A percentile compares a stretch with the other conserved stretches of the same genome.
phyloP scores from a whole-genome alignment of 179 eudicot species.

The Silene noctiflora region DNA sequence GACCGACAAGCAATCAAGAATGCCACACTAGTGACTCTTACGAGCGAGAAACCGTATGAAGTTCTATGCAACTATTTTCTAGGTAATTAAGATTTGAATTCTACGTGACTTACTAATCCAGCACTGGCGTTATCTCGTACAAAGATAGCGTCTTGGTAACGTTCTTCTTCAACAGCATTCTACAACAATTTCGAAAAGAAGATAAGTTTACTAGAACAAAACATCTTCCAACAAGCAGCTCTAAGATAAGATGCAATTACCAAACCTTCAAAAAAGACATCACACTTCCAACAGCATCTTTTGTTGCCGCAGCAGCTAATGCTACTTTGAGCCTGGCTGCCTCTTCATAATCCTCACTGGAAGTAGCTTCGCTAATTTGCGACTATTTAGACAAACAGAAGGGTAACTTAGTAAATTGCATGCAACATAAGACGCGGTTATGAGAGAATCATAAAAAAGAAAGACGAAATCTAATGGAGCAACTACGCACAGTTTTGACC shows the following conservation, averaged over 20 bases:
- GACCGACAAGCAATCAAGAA: conserved; percentile 11
- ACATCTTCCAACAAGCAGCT: conserved; percentile 9
- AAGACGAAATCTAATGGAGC: not conserved
- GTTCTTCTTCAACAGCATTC: conserved; percentile 81
- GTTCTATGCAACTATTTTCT: not conserved
- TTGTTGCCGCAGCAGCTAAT: conserved; percentile 81
- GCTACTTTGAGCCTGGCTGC: conserved; percentile 95
- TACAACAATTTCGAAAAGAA: conserved; percentile 22
- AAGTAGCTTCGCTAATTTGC: conserved; percentile 58
- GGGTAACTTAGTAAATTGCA: not conserved
- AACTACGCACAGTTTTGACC: not conserved
- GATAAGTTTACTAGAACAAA: conserved; percentile 17
- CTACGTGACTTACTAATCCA: conserved; percentile 70
- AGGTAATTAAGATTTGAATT: not conserved
- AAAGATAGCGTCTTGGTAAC: conserved; percentile 82
- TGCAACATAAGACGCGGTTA: not conserved
- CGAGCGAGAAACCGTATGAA: not conserved
- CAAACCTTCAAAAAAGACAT: conserved; percentile 71
- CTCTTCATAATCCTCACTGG: conserved; percentile 76
- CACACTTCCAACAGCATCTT: conserved; percentile 85
- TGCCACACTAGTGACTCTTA: not conserved
- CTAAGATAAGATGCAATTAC: not conserved
- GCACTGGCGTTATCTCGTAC: conserved; percentile 83
- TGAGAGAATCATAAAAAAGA: not conserved
- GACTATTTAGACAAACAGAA: conserved; percentile 45